Base-by-base conservation (phyloP, 2,329 filamentous ascomycete species). In the Neocatenulostroma microsporum region DNA sequence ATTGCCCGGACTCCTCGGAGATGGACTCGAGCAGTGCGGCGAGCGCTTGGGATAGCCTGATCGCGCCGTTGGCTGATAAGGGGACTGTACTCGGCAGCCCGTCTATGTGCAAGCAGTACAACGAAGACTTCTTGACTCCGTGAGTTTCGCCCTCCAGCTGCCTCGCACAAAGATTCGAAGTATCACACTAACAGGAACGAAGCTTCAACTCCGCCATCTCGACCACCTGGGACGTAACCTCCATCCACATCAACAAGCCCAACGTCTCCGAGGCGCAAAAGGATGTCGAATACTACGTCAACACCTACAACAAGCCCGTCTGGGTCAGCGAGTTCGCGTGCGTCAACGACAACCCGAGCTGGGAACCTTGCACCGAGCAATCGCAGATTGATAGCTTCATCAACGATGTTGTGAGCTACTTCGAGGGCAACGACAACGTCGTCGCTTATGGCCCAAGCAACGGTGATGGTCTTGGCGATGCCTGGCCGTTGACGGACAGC, bases 201-300 rank as follows among this genome's bases (percentile, higher is more conserved):
- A n/a, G n/a, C n/a, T 56, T 56, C 37, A 41, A 43, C 11, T 19
- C 36, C 9, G 34, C 30, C 21, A 37, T 47, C 33, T 30, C 26
- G 4, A 17, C 12, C 5, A 24, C 30, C 15, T 56, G 52, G 53
- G 47, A 54, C 19, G 45, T 53, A 37, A 56, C 53, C 12, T 39
- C 34, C 37, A 47, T 55, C 28, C 53, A 55, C 40, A 44, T 53
- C 40, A 55, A 56, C 45, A 54, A 54, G 37, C 46, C 46, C 23
- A 44, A 44, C 24, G 26, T 50, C 13, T 35, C 38, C 5, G 50
- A 45, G 9, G 49, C 46, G 27, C 46, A 46, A 34, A 35, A 44
- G 10, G 54, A 47, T 10, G 48, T 55, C 11, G 51, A 50, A 13
- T 51, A 54, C 34, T 55, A 55, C 25, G 33, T 34, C 11, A 27